Base-by-base conservation (phyloP, 2,329 filamentous ascomycete genomes). In the Celoporthe dispersa region DNA sequence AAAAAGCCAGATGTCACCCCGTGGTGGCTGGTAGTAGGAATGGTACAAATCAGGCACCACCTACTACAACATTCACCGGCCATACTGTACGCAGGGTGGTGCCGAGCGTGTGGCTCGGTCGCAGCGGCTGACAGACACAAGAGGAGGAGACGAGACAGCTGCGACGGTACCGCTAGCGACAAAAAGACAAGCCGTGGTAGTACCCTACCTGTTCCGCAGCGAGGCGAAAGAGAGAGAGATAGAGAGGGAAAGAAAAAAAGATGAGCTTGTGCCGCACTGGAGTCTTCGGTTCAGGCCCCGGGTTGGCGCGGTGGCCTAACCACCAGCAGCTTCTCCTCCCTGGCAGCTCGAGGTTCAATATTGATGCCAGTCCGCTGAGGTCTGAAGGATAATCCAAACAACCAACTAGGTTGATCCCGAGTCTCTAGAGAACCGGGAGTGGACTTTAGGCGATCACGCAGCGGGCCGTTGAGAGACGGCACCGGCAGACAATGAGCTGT, bases 11-110 rank as follows among this genome's bases (percentile, higher is more conserved):
- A 71, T 70, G 65, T 70, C 70, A 71, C 68, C 63, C 48, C 33
- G 19, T 37, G 31, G 68, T 68, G 65, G 68, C 63, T 53, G 66
- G 66, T 64, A 41, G 69, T 63, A 63, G 64, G 51, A 62, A 57
- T 63, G 66, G 63, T 69, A 71, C 68, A 70, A 66, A 72, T 48
- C 68, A 70, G 68, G 70, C 70, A 69, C 37, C 70, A 67, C 65
- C 28, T 19, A 28, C 25, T 28, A 57, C 53, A 57, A 64, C 69
- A 71, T 66, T 48, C 66, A 61, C 51, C 37, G 57, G 22, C 41
- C 53, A n/a, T 66, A 41, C 48, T 64, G 60, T 64, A 63, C 33
- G 53, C 19, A 16, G 35, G 2, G 37, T 33, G 48, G 33, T 28
- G 55, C 16, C 57, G 39, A 44, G 25, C 35, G 51, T 48, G 61